A percentile compares a stretch with the other conserved stretches of the same genome.
Conservation (phyloP, 2,329 filamentous ascomycete genomes). For the Daldinia sp. region DNA sequence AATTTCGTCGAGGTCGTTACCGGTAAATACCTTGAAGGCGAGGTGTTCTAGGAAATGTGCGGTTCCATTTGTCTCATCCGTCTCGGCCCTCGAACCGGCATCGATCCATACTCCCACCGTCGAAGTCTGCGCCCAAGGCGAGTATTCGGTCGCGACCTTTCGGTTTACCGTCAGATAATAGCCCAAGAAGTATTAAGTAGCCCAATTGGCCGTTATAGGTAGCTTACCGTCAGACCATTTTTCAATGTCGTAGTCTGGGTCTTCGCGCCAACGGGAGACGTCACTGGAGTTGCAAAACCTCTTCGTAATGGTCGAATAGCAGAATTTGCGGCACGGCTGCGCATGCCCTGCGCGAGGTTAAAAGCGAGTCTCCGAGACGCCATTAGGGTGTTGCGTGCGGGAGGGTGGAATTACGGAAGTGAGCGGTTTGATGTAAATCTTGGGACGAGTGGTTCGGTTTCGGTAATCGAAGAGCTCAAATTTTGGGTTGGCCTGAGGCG, state of each 20-base stretch:
- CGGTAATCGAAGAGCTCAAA: slow-evolving; percentile 47
- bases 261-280: slow-evolving; percentile 73
- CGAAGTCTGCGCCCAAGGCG: slow-evolving; percentile 97
- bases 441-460: slow-evolving; percentile 46
- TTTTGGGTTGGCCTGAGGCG: slow-evolving; percentile 50
- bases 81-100: slow-evolving; percentile 97
- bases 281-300: slow-evolving; percentile 89
- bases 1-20: slow-evolving; percentile 13
- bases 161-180: slow-evolving; percentile 41
- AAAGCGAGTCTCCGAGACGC: slow-evolving; percentile 97
- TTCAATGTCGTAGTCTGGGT: slow-evolving; percentile 96
- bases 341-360: slow-evolving; percentile 90
- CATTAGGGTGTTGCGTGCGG: slow-evolving; percentile 67
- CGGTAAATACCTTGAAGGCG: slow-evolving; percentile 88
- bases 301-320: slow-evolving; percentile 81
- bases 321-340: slow-evolving; percentile 86
- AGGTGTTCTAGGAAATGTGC: slow-evolving; percentile 99
- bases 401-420: slow-evolving; percentile 60
- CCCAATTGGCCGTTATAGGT: slow-evolving; percentile 48
- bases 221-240: slow-evolving; percentile 92
- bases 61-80: slow-evolving; percentile 97
- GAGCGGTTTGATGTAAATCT: slow-evolving; percentile 66
- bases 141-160: slow-evolving; percentile 97
- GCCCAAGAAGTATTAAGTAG: slow-evolving; percentile 17
- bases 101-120: slow-evolving; percentile 99